Evolutionary conservation across 176 grass and related monocot genomes (phyloP).

Genomic region (Leersia perrieri): DNA sequence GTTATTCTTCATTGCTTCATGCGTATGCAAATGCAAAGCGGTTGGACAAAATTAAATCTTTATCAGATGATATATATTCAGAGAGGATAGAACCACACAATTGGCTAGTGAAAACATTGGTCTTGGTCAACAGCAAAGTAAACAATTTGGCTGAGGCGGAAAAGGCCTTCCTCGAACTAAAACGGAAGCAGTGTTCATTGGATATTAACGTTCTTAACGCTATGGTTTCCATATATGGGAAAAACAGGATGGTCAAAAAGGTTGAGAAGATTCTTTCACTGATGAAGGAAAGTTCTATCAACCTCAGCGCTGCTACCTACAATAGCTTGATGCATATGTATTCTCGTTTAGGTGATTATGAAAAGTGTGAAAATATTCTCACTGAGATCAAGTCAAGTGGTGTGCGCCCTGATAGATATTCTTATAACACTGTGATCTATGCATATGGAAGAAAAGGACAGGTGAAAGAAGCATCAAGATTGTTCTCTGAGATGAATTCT

Average conservation of each 20-base stretch:
- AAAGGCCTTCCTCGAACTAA: constrained; percentile 74
- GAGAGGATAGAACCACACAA: constrained; percentile 58
- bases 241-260: constrained; percentile 70
- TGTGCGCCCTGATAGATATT: constrained; percentile 66
- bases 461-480: constrained; percentile 80
- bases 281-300: constrained; percentile 67
- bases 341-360: constrained; percentile 68
- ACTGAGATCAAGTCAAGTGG: constrained; percentile 72
- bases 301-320: constrained; percentile 65
- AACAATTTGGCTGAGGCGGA: constrained; percentile 63
- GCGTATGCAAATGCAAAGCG: constrained; percentile 79
- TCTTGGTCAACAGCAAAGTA: constrained; percentile 85
- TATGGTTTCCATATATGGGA: constrained; percentile 89
- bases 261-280: constrained; percentile 68
- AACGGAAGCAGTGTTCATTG: constrained; percentile 48
- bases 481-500: constrained; percentile 75
- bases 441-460: constrained; percentile 75
- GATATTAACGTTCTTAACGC: constrained; percentile 89
- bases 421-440: constrained; percentile 97
- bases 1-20: constrained; percentile 92
- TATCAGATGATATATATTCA: constrained; percentile 80
- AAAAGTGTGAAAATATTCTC: constrained; percentile 80
- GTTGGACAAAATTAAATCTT: constrained; percentile 53
- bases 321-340: constrained; percentile 97
- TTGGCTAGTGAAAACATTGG: constrained; percentile 70